Percentiles rank a stretch among this genome's conserved stretches.
phyloP scores from a whole-genome alignment of 495 filamentous ascomycete species.

The Parathielavia appendiculata region DNA sequence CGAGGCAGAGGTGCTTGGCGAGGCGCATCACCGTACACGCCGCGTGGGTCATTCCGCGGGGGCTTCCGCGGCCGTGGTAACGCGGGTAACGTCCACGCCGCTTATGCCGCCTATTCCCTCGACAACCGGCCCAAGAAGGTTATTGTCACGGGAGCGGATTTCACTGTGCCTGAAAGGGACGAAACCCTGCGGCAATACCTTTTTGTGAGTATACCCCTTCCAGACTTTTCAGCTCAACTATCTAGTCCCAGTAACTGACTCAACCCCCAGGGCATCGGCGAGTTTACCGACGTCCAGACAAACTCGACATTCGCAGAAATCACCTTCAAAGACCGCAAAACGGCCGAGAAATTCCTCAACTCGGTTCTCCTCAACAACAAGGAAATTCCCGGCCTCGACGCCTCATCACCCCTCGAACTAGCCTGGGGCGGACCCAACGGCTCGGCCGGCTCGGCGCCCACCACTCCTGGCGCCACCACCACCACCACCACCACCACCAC shows the following conservation, averaged over 20 bases:
- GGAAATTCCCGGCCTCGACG: constrained; percentile 64
- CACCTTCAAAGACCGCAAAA: constrained; percentile 82
- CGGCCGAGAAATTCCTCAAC: constrained; percentile 81
- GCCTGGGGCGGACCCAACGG: constrained; percentile 59
- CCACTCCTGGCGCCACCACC: constrained; percentile 8
- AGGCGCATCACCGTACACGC: constrained; percentile 35
- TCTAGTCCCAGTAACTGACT: constrained; percentile 23
- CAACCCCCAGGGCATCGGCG: constrained; percentile 62
- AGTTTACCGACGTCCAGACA: constrained; percentile 70
- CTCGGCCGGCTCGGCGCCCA: constrained; percentile 14
- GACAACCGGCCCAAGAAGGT: constrained; percentile 84
- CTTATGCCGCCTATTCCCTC: constrained; percentile 65
- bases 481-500: constrained; percentile 4
- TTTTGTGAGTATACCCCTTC: constrained; percentile 56
- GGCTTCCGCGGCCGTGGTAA: constrained; percentile 57
- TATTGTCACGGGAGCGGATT: constrained; percentile 63
- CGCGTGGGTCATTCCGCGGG: constrained; percentile 43
- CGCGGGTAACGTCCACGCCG: constrained; percentile 48
- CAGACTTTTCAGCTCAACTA: neutral
- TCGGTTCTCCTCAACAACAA: constrained; percentile 47
- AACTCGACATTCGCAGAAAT: constrained; percentile 60
- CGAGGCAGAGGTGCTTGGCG: constrained; percentile 45
- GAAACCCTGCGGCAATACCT: constrained; percentile 81
- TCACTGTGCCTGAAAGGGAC: constrained; percentile 62
- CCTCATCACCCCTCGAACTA: constrained; percentile 60